Evolutionary conservation across 2,329 filamentous ascomycete species (phyloP), one percentile per base, ranked within the genome.

Genomic region (Diaporthe eres): DNA sequence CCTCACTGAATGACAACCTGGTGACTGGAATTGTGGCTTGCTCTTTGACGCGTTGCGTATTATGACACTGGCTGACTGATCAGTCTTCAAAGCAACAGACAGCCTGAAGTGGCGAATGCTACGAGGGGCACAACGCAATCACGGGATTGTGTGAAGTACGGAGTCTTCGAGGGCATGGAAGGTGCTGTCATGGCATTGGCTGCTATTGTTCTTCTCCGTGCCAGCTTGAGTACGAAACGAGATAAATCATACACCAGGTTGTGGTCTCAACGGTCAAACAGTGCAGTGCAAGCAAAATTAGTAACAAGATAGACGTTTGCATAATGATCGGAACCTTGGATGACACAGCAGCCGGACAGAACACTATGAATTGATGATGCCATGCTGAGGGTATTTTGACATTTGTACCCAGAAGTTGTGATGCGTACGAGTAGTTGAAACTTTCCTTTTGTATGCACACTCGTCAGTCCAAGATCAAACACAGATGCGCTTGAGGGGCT

Each of bases 1-100:
- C 17, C 17, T 17, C 2, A 31, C 28, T 6, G 57, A 4, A n/a
- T 47, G 42, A 1, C 42, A 34, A 12, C 28, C 28, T 47, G 2
- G 17, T 4, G 9, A 25, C 15, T 65, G 61, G 61, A 22, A 65
- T 65, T 65, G 61, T 65, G 61, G 60, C 39, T 47, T 65, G 60
- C 4, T 65, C 31, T 15, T 55, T 28, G 5, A 28, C n/a, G 49
- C 13, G 12, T 28, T 53, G 13, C 15, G n/a, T 22, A 12, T 13
- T 34, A 2, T 13, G 10, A 53, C 25, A 53, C 25, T 25, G n/a
- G 1, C n/a, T n/a, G 49, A 53, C 25, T 31, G 28, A 10, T n/a
- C 47, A 12, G 47, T n/a, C 15, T 34, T n/a, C 53, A 57, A 19
- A 17, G 13, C 13, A 31, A 57, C 6, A 12, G 34, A 15, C 57